Percentiles rank a stretch among this genome's conserved stretches.
Evolutionary conservation across 1,284 basidiomycete species (phyloP).

Genomic region (Wolfiporia cocos): DNA sequence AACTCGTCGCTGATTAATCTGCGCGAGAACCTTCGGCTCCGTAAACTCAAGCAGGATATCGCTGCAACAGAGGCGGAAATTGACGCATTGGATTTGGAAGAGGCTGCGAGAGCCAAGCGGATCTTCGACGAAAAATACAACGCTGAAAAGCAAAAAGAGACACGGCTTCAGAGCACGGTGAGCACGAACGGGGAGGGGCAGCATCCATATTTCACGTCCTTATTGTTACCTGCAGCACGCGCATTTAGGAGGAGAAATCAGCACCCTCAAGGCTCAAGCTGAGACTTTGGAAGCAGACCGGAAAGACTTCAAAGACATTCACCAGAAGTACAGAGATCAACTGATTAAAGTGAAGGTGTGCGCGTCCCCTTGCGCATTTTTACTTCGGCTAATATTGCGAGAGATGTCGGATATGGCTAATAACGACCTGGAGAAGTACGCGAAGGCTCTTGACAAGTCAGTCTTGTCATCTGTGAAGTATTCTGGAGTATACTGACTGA

Average conservation of each 20-base stretch:
- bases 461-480: conserved; percentile 18
- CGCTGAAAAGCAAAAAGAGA: conserved; percentile 66
- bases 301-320: conserved; percentile 84
- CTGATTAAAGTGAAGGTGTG: conserved; percentile 89
- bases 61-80: conserved; percentile 68
- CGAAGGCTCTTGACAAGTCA: conserved; percentile 91
- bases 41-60: conserved; percentile 68
- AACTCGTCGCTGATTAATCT: conserved; percentile 70
- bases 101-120: conserved; percentile 71
- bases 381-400: too few relatives aligned
- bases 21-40: conserved; percentile 81
- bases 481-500: neutral
- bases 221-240: conserved; percentile 52
- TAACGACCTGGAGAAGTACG: conserved; percentile 94
- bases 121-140: conserved; percentile 84
- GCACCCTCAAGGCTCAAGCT: conserved; percentile 67
- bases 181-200: too few relatives aligned
- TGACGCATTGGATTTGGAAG: conserved; percentile 72
- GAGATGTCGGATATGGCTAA: conserved; percentile 95
- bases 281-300: conserved; percentile 70
- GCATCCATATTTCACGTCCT: conserved; percentile 5
- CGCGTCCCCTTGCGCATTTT: too few relatives aligned
- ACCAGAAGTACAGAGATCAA: conserved; percentile 85
- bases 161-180: conserved; percentile 67
- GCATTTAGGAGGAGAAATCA: conserved; percentile 77